Conservation (phyloP, 768 basidiomycete species). For the Daedalea quercina region DNA sequence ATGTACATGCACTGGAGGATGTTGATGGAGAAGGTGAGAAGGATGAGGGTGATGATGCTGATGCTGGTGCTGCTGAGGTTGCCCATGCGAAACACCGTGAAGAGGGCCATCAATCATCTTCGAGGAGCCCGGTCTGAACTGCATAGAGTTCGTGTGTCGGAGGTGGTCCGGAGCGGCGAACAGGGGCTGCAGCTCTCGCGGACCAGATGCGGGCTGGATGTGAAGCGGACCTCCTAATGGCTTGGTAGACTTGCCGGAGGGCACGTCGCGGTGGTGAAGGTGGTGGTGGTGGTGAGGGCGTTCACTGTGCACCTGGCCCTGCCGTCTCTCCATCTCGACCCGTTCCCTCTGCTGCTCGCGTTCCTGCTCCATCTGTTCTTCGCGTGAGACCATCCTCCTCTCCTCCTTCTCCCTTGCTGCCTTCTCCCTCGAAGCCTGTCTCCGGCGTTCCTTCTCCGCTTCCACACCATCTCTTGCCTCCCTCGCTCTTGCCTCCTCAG, state of each 20-base stretch:
- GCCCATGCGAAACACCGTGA: constrained; percentile 3
- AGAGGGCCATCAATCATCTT: constrained; percentile 9
- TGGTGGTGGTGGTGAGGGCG: constrained; percentile 14
- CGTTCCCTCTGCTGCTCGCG: constrained; percentile 19
- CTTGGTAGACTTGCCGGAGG: constrained; percentile 1
- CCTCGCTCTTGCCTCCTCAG: constrained; percentile 8
- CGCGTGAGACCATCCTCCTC: not conserved
- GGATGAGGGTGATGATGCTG: constrained; percentile 17
- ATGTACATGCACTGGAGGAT: not conserved
- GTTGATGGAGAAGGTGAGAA: constrained; percentile 8
- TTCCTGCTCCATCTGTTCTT: constrained; percentile 6
- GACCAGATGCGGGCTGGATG: not conserved
- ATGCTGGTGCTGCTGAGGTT: constrained; percentile 18
- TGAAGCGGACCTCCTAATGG: constrained; percentile 16
- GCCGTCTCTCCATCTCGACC: constrained; percentile 13
- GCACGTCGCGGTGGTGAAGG: not conserved
- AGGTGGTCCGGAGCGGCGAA: constrained; percentile 8
- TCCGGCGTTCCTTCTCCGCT: not conserved
- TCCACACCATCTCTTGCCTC: not conserved
- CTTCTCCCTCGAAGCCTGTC: not conserved
- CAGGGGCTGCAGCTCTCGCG: not conserved
- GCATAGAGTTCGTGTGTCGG: constrained; percentile 11
- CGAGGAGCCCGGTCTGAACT: constrained; percentile 11
- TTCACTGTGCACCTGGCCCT: constrained; percentile 3
- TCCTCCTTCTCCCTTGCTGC: constrained; percentile 10